These are phyloP conservation scores for Leucosporidium yakuticum DNA, from an alignment of 768 basidiomycete species.

Conservation along the genomic window DNA sequence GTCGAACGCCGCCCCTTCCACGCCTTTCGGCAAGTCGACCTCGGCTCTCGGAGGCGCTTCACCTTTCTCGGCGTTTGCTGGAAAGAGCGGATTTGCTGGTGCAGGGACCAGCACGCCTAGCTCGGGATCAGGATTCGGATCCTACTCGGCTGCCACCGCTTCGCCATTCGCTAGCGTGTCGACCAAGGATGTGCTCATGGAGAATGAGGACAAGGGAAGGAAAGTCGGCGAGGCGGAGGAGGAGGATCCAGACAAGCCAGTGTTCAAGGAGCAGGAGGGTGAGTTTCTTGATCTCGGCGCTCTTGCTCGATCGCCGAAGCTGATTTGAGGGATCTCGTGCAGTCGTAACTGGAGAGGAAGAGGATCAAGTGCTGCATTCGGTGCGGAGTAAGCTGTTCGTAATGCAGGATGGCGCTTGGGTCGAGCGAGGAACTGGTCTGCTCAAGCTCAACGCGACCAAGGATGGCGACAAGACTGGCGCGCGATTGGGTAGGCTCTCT, in stretches of 20 bases:
- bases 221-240: conserved; percentile 13
- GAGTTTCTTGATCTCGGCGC: background rate
- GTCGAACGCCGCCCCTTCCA: background rate
- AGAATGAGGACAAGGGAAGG: background rate
- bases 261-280: conserved; percentile 29
- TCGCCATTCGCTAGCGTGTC: conserved; percentile 27
- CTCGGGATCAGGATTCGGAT: conserved; percentile 12
- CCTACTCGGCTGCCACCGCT: conserved; percentile 18
- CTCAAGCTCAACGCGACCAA: conserved; percentile 28
- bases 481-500: conserved; percentile 25
- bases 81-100: conserved; percentile 27
- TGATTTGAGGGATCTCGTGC: background rate
- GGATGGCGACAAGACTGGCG: conserved; percentile 2
- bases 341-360: conserved; percentile 35
- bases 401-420: conserved; percentile 31
- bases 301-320: background rate
- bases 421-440: conserved; percentile 33
- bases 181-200: background rate
- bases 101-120: background rate
- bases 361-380: conserved; percentile 27
- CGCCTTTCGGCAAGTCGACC: conserved; percentile 14
- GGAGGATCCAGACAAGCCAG: conserved; percentile 6
- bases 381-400: conserved; percentile 31
- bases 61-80: conserved; percentile 25
- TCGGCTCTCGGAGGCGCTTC: background rate